These are phyloP conservation scores for Schizothecium vesticola DNA, from an alignment of 495 filamentous ascomycete genomes.

Conservation along the genomic window DNA sequence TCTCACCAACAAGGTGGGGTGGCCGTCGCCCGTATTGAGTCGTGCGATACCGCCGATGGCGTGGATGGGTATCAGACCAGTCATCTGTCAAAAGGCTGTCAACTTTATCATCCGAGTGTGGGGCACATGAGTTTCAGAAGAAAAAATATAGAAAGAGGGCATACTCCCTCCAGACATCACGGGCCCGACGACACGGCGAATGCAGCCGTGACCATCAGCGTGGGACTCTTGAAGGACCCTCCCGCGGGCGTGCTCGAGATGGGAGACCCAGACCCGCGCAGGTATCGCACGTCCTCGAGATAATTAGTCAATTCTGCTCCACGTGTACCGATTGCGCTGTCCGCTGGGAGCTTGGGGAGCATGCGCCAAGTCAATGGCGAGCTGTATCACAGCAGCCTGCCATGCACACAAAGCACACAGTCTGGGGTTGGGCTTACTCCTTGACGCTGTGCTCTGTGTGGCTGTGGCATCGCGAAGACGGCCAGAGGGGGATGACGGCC, in stretches of 20 bases:
- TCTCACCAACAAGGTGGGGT: neutral
- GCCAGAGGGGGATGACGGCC: conserved; percentile 1
- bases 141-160: neutral
- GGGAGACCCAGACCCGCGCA: neutral
- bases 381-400: neutral
- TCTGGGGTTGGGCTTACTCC: neutral
- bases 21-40: neutral
- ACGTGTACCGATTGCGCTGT: conserved; percentile 3
- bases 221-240: neutral
- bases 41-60: conserved; percentile 4
- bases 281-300: neutral
- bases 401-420: neutral
- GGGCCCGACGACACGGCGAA: too few relatives aligned
- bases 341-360: neutral
- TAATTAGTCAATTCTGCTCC: conserved; percentile 11
- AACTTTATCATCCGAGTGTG: neutral
- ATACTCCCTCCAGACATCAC: neutral
- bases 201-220: neutral
- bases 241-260: neutral
- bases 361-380: conserved; percentile 10
- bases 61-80: neutral
- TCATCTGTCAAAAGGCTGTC: neutral
- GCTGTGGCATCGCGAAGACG: neutral
- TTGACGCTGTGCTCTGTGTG: neutral
- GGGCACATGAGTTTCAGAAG: neutral